Evolutionary conservation across 768 basidiomycete genomes (phyloP), one percentile per base, ranked within the genome.

Genomic region (Psilocybe sp.): DNA sequence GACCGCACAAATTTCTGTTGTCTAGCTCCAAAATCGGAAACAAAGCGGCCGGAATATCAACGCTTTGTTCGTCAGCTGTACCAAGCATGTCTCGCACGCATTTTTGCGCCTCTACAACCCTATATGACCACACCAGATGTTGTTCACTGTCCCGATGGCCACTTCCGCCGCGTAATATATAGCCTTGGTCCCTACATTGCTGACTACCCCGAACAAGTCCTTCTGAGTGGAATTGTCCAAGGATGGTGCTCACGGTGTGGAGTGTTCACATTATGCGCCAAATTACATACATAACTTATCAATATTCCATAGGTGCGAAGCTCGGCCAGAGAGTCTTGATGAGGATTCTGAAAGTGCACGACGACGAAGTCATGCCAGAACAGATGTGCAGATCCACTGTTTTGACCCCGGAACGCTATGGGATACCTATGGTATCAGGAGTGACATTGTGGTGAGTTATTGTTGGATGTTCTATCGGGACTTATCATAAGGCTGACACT

Each of bases 181-280:
- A 51, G 56, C 8, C 52, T 70, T 18, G 68, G 68, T 0, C 67
- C 69, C 2, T 67, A 63, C 50, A 69, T 72, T 45, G 67, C 68
- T 1, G 67, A 71, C 47, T 71, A 72, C 52, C 71, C 70, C 1
- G 69, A 72, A 47, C 70, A 72, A 44, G 64, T 63, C 0, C 58
- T 46, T 42, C 44, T 67, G 0, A 43, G 61, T 0, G 47, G 64
- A 4, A 53, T 69, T 31, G 66, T 73, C 1, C 49, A 58, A 15
- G 51, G 58, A 2, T 64, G 63, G 63, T 62, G 57, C 40, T 52
- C 59, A 34, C 53, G 54, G 62, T 58, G 49, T 13, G 57, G 56
- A 19, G 39, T 33, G 14, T 31, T 28, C n/a, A n/a, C n/a, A n/a
- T 37, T 33, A 20, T 7, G 2, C 45, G 33, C 13, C 42, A 14